Conservation (phyloP, 2,329 filamentous ascomycete species). For the Aspergillus fijiensis region DNA sequence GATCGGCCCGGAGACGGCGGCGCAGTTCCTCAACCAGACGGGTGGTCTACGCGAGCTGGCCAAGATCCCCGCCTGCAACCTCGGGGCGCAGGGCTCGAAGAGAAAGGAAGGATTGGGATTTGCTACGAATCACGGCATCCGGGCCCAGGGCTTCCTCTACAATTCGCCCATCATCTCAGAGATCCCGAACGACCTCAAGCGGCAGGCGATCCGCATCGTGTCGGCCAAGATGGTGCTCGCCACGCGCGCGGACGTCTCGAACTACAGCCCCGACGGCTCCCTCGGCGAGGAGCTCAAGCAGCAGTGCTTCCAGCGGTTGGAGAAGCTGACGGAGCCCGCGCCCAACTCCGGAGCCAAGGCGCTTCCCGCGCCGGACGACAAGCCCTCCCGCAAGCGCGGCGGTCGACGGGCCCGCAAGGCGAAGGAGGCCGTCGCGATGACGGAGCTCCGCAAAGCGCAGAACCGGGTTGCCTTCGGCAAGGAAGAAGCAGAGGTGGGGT, state of each 20-base stretch:
- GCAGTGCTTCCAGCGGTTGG: constrained; percentile 79
- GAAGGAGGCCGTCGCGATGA: constrained; percentile 97
- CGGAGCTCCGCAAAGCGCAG: constrained; percentile 90
- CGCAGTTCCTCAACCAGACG: constrained; percentile 92
- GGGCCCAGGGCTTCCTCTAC: constrained; percentile 91
- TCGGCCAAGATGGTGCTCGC: constrained; percentile 92
- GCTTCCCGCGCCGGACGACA: constrained; percentile 90
- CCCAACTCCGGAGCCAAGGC: constrained; percentile 85
- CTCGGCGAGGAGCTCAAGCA: constrained; percentile 79
- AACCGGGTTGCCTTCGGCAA: constrained; percentile 95
- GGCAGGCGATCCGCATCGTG: constrained; percentile 92
- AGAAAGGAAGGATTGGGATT: constrained; percentile 78
- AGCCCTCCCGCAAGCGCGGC: constrained; percentile 87
- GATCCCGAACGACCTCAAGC: constrained; percentile 82
- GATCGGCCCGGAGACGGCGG: constrained; percentile 88
- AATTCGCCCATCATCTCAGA: constrained; percentile 84
- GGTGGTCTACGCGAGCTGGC: constrained; percentile 85
- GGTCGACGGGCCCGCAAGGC: constrained; percentile 86
- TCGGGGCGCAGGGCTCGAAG: constrained; percentile 86
- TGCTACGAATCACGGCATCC: constrained; percentile 86
- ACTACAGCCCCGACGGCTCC: constrained; percentile 76
- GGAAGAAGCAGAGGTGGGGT: constrained; percentile 90
- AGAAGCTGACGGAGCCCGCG: constrained; percentile 88
- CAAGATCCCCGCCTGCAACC: constrained; percentile 90
- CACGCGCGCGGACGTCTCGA: constrained; percentile 82